Conservation (phyloP, 768 basidiomycete species). For the Tulasnella sp. region DNA sequence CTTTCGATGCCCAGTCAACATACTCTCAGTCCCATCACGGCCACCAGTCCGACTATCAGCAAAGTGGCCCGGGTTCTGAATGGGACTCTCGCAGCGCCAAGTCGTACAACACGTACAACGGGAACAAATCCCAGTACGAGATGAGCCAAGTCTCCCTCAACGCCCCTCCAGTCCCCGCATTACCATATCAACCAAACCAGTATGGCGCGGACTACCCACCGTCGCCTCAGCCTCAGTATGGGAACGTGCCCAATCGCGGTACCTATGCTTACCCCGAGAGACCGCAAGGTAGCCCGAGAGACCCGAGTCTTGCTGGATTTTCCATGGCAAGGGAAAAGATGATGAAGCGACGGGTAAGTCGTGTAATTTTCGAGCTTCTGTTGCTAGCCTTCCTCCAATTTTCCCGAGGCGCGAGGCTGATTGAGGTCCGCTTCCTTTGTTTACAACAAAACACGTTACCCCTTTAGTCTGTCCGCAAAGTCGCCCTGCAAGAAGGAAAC, state of each 20-base stretch:
- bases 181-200: conserved; percentile 49
- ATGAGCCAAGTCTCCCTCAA: conserved; percentile 53
- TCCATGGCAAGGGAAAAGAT: conserved; percentile 74
- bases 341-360: conserved; percentile 65
- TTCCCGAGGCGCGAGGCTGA: conserved; percentile 7
- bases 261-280: conserved; percentile 27
- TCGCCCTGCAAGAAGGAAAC: conserved; percentile 81
- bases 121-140: conserved; percentile 57
- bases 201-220: neutral
- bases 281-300: neutral
- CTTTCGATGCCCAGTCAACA: conserved; percentile 30
- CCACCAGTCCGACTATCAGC: neutral
- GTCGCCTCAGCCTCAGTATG: conserved; percentile 9
- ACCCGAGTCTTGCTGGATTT: conserved; percentile 54
- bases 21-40: conserved; percentile 8
- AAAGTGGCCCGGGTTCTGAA: conserved; percentile 39
- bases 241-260: neutral
- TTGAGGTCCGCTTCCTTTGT: neutral
- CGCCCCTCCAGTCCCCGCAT: conserved; percentile 59
- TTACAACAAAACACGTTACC: conserved; percentile 10
- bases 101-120: conserved; percentile 59
- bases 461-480: conserved; percentile 64
- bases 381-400: conserved; percentile 33
- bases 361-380: conserved; percentile 21
- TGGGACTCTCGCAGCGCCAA: conserved; percentile 50